Evolutionary conservation across 805 yeast species (phyloP), one percentile per base, ranked within the genome.

Genomic region (Yamadazyma ubonensis): DNA sequence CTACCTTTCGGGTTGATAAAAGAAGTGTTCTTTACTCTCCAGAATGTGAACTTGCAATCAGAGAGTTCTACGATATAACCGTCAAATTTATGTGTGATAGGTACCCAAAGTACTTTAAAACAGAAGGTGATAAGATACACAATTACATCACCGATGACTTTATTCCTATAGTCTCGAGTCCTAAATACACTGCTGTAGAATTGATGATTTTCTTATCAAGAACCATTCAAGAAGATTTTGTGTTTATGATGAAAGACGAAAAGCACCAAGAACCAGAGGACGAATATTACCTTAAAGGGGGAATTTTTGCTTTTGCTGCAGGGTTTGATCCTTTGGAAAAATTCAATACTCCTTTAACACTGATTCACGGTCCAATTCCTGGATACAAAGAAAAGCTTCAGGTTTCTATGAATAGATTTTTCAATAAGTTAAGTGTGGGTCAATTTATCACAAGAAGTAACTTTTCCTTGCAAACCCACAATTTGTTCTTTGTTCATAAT

Each of bases 301-400:
- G 73, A 0, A 54, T 69, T 1, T 69, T 68, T 55, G 73, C 69
- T 5, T 69, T 69, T 54, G 72, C 75, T 1, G 71, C 71, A 16
- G 75, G 75, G 0, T 69, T 69, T 39, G 57, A 66, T 38, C 75
- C 75, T 1, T 23, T 21, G 9, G 66, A 63, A 33, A 53, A 67
- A 12, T 60, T 69, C 48, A 58, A 67, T 40, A 57, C 49, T 20
- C 73, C 73, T 1, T 53, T 69, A 25, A 55, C 67, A 7, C 51
- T 54, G 28, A 54, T 69, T 14, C 75, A 69, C 42, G 65, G 54
- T 19, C 75, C 73, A 2, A 57, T 69, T 23, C 75, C 75, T 1
- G 69, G 70, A 0, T 69, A 69, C 41, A 64, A 66, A 42, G 41
- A 50, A 5, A 69, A 68, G 43, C 53, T 69, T 30, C 63, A 67